Conservation (phyloP, 768 basidiomycete genomes). For the Boletus reticuloceps region DNA sequence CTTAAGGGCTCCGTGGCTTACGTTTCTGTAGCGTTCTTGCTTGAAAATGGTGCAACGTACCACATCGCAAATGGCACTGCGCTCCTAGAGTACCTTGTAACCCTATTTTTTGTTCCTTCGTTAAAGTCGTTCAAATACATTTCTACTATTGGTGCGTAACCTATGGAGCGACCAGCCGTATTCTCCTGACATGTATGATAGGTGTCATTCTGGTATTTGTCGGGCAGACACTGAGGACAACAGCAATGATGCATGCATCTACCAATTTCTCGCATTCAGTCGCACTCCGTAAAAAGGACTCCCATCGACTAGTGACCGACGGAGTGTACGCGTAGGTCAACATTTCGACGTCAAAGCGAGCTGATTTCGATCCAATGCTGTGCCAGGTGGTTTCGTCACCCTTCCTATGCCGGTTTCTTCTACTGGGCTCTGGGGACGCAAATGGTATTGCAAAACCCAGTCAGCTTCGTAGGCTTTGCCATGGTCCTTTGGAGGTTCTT, state of each 20-base stretch:
- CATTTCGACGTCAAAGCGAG: background rate
- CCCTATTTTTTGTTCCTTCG: conserved; percentile 62
- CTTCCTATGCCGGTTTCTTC: conserved; percentile 95
- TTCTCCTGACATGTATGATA: conserved; percentile 27
- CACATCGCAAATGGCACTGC: conserved; percentile 81
- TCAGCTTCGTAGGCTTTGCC: conserved; percentile 65
- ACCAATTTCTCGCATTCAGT: conserved; percentile 92
- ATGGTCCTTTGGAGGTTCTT: conserved; percentile 86
- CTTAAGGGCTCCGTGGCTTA: conserved; percentile 4
- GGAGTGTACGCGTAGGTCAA: conserved; percentile 81
- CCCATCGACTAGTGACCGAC: conserved; percentile 79
- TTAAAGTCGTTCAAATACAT: conserved; percentile 60
- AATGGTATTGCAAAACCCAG: conserved; percentile 81
- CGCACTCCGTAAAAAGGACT: conserved; percentile 66
- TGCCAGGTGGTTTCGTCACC: conserved; percentile 68
- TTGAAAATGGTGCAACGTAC: conserved; percentile 87
- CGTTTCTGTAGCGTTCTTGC: conserved; percentile 69
- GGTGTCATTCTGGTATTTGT: conserved; percentile 62
- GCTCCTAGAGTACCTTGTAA: conserved; percentile 74
- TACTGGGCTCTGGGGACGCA: conserved; percentile 98
- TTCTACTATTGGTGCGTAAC: conserved; percentile 52
- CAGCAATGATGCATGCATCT: conserved; percentile 96
- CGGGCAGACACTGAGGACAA: conserved; percentile 79
- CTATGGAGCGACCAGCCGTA: background rate
- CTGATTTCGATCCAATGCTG: background rate